These are phyloP conservation scores for Plantago ovata DNA, from an alignment of 257 asterid genomes.

Conservation along the genomic window DNA sequence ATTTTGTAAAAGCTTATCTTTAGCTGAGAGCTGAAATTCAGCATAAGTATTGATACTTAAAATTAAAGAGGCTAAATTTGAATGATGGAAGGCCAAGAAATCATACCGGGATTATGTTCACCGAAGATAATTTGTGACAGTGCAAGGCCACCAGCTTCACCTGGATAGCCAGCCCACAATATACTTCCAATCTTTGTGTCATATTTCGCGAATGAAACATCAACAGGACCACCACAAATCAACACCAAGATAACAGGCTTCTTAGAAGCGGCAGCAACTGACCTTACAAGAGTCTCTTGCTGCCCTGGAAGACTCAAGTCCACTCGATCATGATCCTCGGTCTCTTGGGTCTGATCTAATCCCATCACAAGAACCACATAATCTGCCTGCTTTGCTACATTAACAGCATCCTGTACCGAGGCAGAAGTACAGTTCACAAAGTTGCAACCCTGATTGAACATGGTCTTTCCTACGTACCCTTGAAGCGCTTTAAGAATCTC, in stretches of 20 bases:
- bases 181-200: slow-evolving; percentile 64
- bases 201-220: slow-evolving; percentile 55
- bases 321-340: slow-evolving; percentile 54
- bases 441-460: slow-evolving; percentile 48
- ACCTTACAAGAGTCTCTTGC: slow-evolving; percentile 53
- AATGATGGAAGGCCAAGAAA: background rate
- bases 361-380: slow-evolving; percentile 80
- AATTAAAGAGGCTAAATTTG: background rate
- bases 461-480: slow-evolving; percentile 27
- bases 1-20: background rate
- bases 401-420: slow-evolving; percentile 39
- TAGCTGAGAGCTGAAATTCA: background rate
- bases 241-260: slow-evolving; percentile 65
- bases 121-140: slow-evolving; percentile 67
- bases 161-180: slow-evolving; percentile 88
- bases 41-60: too few relatives aligned
- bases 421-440: slow-evolving; percentile 46
- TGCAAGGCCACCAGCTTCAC: slow-evolving; percentile 88
- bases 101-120: slow-evolving; percentile 70
- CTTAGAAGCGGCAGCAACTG: slow-evolving; percentile 61
- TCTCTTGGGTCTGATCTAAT: slow-evolving; percentile 60
- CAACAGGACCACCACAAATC: slow-evolving; percentile 71
- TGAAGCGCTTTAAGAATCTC: slow-evolving; percentile 46
- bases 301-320: slow-evolving; percentile 63
- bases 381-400: slow-evolving; percentile 44